Evolutionary conservation across 2,329 filamentous ascomycete genomes (phyloP).

Genomic region (Pseudogymnoascus sp.): DNA sequence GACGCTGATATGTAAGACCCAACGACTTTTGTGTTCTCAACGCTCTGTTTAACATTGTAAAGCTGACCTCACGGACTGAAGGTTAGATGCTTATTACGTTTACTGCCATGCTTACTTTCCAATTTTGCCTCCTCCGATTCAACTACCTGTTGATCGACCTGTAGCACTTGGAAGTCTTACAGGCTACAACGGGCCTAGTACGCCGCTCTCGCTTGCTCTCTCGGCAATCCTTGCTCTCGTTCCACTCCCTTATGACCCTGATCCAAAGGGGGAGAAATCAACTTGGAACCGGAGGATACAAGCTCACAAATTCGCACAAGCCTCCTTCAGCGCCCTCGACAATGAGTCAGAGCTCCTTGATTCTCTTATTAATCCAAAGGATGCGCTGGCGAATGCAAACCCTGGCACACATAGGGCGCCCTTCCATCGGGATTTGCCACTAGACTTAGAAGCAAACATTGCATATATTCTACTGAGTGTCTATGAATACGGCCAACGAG

Average conservation of each 20-base stretch:
- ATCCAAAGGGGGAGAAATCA: constrained; percentile 30
- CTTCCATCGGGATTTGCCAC: constrained; percentile 37
- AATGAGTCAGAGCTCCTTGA: constrained; percentile 40
- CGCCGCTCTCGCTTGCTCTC: constrained; percentile 39
- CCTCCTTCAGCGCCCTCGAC: constrained; percentile 41
- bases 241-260: constrained; percentile 32
- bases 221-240: constrained; percentile 42
- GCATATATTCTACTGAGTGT: constrained; percentile 41
- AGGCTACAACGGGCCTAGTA: constrained; percentile 33
- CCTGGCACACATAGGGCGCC: constrained; percentile 29
- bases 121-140: constrained; percentile 38
- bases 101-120: constrained; percentile 45
- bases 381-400: constrained; percentile 34
- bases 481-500: constrained; percentile 46
- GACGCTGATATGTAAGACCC: constrained; percentile 23
- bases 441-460: constrained; percentile 40
- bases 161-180: constrained; percentile 29
- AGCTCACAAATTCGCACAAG: constrained; percentile 41
- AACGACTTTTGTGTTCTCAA: neutral
- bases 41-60: neutral
- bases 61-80: constrained; percentile 17
- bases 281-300: constrained; percentile 38
- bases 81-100: constrained; percentile 43
- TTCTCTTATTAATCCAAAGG: constrained; percentile 36
- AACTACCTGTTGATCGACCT: constrained; percentile 23